Evolutionary conservation across 2,329 filamentous ascomycete species (phyloP), one percentile per base, ranked within the genome.

Genomic region (Stachybotrys chartarum): DNA sequence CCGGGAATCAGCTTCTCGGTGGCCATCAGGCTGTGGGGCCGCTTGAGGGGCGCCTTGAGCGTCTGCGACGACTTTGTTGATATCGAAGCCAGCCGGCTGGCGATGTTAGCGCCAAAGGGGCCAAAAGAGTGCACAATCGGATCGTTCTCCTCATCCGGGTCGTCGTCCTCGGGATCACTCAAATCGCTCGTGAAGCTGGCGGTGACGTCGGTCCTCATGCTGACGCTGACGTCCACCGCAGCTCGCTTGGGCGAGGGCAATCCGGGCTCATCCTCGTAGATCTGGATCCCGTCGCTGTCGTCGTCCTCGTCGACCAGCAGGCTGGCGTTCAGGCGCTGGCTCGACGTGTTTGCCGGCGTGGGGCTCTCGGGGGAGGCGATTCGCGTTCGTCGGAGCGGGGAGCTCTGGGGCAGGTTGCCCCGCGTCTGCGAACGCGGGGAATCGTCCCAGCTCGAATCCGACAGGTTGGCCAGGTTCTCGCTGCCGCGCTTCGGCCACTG

Each of bases 131-230:
- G 90, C 17, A 97, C 78, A 54, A 96, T 85, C 3, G 92, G 92
- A 63, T 97, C 94, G 60, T 97, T 97, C 72, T 97, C 93, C 75
- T 97, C 92, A 63, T 93, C 88, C 1, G 89, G 86, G 59, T 96
- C 85, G 54, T 87, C 83, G 17, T 91, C 85, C 17, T 87, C 85
- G 6, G 74, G 69, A 54, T 71, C 74, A 12, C 73, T 76, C 30
- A 81, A 71, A 53, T 84, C 82, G 65, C 81, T 85, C 7, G 77
- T 79, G 67, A 81, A 83, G 64, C 77, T 80, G 54, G 75, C 74
- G n/a, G 74, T 74, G 30, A 71, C 64, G 39, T 81, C 78, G 10
- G 78, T 80, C 59, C 74, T 68, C 61, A 81, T 79, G 68, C 78
- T 82, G 16, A 71, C 71, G 32, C 66, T 66, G 16, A 66, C 59